Percentiles rank a stretch among this genome's conserved stretches.
phyloP scores from a whole-genome alignment of 139 green algal species.

The Closterium sp. region DNA sequence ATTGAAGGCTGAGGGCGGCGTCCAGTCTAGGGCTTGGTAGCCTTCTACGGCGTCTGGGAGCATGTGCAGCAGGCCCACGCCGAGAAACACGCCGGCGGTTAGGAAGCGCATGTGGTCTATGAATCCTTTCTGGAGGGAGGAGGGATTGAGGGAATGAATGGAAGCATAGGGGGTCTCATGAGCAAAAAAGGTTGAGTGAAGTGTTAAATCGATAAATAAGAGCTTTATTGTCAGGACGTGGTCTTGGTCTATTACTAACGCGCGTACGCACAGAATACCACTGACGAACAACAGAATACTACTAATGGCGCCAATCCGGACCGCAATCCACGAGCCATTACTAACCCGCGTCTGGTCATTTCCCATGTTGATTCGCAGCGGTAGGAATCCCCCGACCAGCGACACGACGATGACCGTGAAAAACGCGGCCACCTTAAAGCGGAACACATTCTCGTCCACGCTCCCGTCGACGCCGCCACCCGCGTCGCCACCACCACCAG shows the following conservation, averaged over 20 bases:
- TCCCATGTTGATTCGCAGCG: conserved; percentile 20
- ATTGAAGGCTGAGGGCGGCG: not conserved
- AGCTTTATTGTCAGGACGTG: too few species aligned
- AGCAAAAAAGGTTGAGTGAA: too few species aligned
- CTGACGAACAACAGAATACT: not conserved
- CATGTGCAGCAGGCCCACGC: conserved; percentile 48
- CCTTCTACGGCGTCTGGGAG: conserved; percentile 27
- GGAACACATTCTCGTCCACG: conserved; percentile 2
- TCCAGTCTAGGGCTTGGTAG: conserved; percentile 3
- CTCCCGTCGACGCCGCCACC: not conserved
- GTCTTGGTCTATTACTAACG: not conserved
- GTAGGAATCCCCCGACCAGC: conserved; percentile 33
- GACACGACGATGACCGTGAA: conserved; percentile 16
- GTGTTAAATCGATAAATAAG: too few species aligned
- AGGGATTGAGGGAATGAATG: not conserved
- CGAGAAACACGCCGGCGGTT: conserved; percentile 43
- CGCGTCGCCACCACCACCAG: not conserved
- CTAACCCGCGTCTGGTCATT: conserved; percentile 10
- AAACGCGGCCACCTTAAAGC: conserved; percentile 27
- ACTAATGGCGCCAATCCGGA: not conserved
- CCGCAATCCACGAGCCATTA: not conserved
- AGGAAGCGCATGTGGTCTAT: conserved; percentile 39
- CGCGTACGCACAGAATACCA: not conserved
- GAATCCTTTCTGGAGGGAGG: conserved; percentile 11
- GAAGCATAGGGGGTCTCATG: not conserved